Conservation (phyloP, 768 basidiomycete species). For the Phanerochaete carnosa region DNA sequence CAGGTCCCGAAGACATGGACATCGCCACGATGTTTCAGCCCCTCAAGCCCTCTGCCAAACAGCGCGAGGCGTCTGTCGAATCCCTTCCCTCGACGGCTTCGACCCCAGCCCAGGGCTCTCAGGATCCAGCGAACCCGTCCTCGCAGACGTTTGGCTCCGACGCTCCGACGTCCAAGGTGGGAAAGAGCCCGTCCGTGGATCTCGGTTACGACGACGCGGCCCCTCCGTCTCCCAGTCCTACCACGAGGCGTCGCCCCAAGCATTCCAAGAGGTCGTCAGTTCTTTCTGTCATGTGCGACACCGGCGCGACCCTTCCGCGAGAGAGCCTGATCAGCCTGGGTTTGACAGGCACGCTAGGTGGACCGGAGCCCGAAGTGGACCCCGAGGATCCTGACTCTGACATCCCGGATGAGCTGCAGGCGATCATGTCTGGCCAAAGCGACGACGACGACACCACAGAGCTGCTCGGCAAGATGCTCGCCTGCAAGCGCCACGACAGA, state of each 20-base stretch:
- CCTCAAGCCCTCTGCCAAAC: constrained; percentile 43
- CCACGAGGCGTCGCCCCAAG: constrained; percentile 27
- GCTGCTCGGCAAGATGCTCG: constrained; percentile 37
- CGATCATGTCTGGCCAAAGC: constrained; percentile 47
- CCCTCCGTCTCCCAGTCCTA: constrained; percentile 29
- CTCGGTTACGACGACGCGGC: constrained; percentile 17
- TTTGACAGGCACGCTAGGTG: constrained; percentile 66
- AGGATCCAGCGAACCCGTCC: constrained; percentile 34
- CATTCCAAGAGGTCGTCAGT: constrained; percentile 13
- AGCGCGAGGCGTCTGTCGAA: constrained; percentile 20
- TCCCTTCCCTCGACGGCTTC: constrained; percentile 23
- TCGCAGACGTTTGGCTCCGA: constrained; percentile 38
- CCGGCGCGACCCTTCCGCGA: constrained; percentile 39
- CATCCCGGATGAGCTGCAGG: constrained; percentile 75
- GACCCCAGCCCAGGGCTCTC: constrained; percentile 21
- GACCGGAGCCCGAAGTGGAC: constrained; percentile 43
- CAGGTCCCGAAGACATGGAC: constrained; percentile 51
- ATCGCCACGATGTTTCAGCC: constrained; percentile 58
- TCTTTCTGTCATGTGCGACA: constrained; percentile 12
- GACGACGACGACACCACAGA: constrained; percentile 26
- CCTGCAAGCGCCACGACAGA: constrained; percentile 17
- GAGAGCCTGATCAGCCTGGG: constrained; percentile 57
- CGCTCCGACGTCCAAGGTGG: constrained; percentile 28
- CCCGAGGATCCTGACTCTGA: constrained; percentile 70
- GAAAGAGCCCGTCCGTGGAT: constrained; percentile 12